Conservation (phyloP, 345 rosid genomes). For the Durio zibethinus region DNA sequence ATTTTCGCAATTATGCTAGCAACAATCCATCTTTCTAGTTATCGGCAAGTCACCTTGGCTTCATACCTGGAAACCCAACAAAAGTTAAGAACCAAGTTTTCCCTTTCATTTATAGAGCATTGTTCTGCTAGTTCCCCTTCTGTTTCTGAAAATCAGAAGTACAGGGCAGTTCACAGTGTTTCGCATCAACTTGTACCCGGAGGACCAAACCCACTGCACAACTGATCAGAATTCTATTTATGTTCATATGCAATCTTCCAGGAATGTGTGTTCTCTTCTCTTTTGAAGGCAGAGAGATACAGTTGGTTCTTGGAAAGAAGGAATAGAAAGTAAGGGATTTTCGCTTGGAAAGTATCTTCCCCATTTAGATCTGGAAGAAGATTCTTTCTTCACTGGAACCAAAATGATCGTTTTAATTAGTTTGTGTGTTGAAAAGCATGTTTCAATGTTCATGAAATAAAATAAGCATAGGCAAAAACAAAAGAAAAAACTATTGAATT, state of each 20-base stretch:
- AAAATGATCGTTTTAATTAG: not conserved
- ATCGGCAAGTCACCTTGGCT: slow-evolving; percentile 22
- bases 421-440: not conserved
- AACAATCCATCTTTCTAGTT: slow-evolving; percentile 19
- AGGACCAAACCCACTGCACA: slow-evolving; percentile 66
- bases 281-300: not conserved
- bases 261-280: not conserved
- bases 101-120: slow-evolving; percentile 16
- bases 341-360: not conserved
- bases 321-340: not conserved
- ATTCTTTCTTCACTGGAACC: slow-evolving; percentile 26
- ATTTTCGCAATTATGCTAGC: slow-evolving; percentile 21
- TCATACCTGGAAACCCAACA: slow-evolving; percentile 11
- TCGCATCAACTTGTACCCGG: slow-evolving; percentile 38
- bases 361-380: slow-evolving; percentile 7
- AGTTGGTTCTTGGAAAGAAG: slow-evolving; percentile 16
- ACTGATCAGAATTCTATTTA: slow-evolving; percentile 22
- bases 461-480: not conserved
- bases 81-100: slow-evolving; percentile 7
- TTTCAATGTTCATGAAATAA: not conserved
- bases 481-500: not conserved
- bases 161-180: slow-evolving; percentile 6
- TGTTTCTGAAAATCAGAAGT: slow-evolving; percentile 4
- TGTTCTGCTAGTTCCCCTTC: slow-evolving; percentile 11
- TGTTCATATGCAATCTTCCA: not conserved